Conservation (phyloP, 2,329 filamentous ascomycete genomes). For the Passalora sequoiae region DNA sequence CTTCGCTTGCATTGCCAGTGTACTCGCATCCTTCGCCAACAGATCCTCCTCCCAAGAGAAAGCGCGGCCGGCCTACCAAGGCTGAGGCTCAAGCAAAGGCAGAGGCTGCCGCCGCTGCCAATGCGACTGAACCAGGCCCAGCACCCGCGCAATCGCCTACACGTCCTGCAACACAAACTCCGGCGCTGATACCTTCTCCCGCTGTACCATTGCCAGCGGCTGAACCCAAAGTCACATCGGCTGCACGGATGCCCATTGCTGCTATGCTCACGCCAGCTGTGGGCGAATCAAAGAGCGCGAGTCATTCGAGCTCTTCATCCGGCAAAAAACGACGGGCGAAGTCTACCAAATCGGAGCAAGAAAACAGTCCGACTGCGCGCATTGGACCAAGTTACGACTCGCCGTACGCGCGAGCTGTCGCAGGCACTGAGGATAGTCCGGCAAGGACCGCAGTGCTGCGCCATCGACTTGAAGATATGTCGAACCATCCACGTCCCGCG, state of each 20-base stretch:
- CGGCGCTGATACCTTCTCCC: constrained; percentile 6
- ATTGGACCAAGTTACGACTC: constrained; percentile 25
- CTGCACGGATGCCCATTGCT: constrained; percentile 33
- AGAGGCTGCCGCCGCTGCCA: constrained; percentile 31
- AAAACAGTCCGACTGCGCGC: constrained; percentile 14
- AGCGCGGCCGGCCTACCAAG: constrained; percentile 46
- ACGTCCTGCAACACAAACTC: constrained; percentile 11
- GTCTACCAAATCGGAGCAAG: constrained; percentile 22
- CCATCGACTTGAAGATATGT: constrained; percentile 20
- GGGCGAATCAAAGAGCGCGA: constrained; percentile 24
- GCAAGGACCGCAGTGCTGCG: constrained; percentile 26
- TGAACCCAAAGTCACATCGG: constrained; percentile 14
- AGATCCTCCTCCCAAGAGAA: constrained; percentile 38
- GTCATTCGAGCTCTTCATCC: constrained; percentile 29
- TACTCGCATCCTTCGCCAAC: constrained; percentile 22
- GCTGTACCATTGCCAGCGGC: neutral
- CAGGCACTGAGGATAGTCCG: constrained; percentile 22
- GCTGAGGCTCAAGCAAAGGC: constrained; percentile 43
- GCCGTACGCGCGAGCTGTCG: constrained; percentile 21
- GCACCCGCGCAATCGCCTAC: constrained; percentile 25
- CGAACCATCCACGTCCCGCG: constrained; percentile 12
- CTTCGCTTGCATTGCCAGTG: constrained; percentile 24
- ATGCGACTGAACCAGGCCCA: constrained; percentile 38
- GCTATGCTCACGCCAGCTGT: constrained; percentile 31
- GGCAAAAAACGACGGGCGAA: constrained; percentile 30